These are phyloP conservation scores for Xylaria curta DNA, from an alignment of 495 filamentous ascomycete species.

Conservation along the genomic window DNA sequence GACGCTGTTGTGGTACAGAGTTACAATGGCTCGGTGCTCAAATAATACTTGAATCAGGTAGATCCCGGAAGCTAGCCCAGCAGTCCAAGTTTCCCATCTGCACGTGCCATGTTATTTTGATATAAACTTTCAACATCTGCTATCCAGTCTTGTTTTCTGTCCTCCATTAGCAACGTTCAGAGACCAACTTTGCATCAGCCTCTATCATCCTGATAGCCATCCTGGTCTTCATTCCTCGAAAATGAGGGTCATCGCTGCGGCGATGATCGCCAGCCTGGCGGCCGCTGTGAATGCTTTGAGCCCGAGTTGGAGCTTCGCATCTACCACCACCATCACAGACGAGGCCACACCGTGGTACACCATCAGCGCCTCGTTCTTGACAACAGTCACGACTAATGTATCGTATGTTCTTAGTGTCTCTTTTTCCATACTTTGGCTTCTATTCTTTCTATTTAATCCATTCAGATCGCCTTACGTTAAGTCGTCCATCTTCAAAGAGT, in stretches of 20 bases:
- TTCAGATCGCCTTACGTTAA: neutral
- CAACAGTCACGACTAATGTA: slow-evolving; percentile 6
- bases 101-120: neutral
- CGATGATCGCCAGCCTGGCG: neutral
- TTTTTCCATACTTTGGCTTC: neutral
- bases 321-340: slow-evolving; percentile 9
- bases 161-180: neutral
- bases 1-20: neutral
- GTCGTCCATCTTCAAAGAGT: neutral
- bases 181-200: neutral
- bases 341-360: slow-evolving; percentile 8
- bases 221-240: neutral
- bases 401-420: neutral
- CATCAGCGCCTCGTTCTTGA: slow-evolving; percentile 4
- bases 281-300: neutral
- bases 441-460: too few species aligned
- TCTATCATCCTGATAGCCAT: neutral
- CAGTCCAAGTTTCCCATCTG: neutral
- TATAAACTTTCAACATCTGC: neutral
- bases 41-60: neutral
- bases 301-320: slow-evolving; percentile 22
- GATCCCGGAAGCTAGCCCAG: too few species aligned
- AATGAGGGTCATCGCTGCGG: slow-evolving; percentile 1
- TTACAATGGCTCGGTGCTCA: neutral
- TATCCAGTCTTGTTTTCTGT: neutral